Base-by-base conservation (phyloP, 306 rosid genomes). In the Castanopsis chinensis region DNA sequence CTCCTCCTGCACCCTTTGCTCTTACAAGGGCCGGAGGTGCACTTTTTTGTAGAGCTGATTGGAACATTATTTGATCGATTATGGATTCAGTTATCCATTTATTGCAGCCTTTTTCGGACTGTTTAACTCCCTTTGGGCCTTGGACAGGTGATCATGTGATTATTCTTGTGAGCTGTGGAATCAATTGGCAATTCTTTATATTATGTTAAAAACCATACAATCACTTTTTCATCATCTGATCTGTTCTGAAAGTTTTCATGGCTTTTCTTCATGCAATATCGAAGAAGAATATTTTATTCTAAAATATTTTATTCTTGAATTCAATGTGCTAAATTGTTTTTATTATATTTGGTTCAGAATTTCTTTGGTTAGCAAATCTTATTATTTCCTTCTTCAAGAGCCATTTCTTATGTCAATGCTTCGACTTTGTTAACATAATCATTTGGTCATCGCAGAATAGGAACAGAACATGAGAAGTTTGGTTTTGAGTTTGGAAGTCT, bases 401-500 rank as follows among this genome's bases (percentile, higher is more conserved):
- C 45, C 5, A 19, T 33, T 35, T 33, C 49, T n/a, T 67, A 19
- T 19, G 3, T 67, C 28, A 35, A 19, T 21, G 11, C 72, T 33
- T 18, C 4, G 19, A 19, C 4, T n/a, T 63, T 63, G 30, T 23
- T 65, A 30, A 65, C 49, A 30, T 15, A 32, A 19, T 13, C 19
- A 12, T 33, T 69, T 73, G 78, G 61, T 81, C 77, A 74, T 88
- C 73, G 80, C 95, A 96, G 99, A 89, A 93, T 96, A 80, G 99
- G 99, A 68, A 93, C 99, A 77, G 99, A 96, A 80, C 99, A 96
- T 30, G 99, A 96, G 91, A 96, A 96, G 92, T 96, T 96, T 78
- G 98, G 99, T 72, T 93, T 96, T 82, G 94, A 96, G 81, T 74
- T 87, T 75, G 92, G 86, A 90, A 83, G 88, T 43, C 84, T 90